Evolutionary conservation across 495 filamentous ascomycete genomes (phyloP), one percentile per base, ranked within the genome.

Genomic region (Xylaria venustula): DNA sequence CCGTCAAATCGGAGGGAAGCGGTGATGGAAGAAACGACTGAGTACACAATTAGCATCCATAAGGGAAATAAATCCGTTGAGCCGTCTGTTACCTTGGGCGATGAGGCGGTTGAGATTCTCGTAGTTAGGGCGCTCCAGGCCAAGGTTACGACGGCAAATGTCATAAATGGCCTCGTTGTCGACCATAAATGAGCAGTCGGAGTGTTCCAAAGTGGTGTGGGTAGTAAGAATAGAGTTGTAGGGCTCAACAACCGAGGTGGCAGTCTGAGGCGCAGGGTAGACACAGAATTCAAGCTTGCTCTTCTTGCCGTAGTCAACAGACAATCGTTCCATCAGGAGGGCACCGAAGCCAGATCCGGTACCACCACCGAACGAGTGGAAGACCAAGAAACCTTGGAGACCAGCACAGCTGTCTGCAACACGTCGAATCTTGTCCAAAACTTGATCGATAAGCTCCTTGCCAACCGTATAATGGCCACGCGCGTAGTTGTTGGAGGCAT

Each of bases 161-260:
- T 98, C 95, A 78, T 98, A 98, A 78, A 98, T 96, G 68, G 94
- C 94, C 81, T 98, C 94, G 75, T 98, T 98, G 79, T 98, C 94
- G 64, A 98, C 95, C 88, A 98, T 92, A 87, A 98, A 98, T 65
- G 90, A 93, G 84, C 94, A 98, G 83, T 98, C 94, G 61, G 93
- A 96, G 83, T 98, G 92, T 86, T 98, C 95, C 40, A 98, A 88
- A 67, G 95, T 98, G 68, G 92, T 98, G 83, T 98, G 94, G 58
- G 94, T 98, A 67, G 95, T 96, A 57, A 98, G 84, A 77, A 98
- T 97, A 51, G 95, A 96, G 83, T 98, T 98, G 85, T 98, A 98
- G 25, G 94, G 94, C 84, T 98, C 94, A 64, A 98, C 94, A 56
- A 98, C 93, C 51, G 95, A 93, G 67, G 93, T 97, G 65, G 92